Conservation (phyloP, 495 filamentous ascomycete genomes). For the Aspergillus coremiiformis region DNA sequence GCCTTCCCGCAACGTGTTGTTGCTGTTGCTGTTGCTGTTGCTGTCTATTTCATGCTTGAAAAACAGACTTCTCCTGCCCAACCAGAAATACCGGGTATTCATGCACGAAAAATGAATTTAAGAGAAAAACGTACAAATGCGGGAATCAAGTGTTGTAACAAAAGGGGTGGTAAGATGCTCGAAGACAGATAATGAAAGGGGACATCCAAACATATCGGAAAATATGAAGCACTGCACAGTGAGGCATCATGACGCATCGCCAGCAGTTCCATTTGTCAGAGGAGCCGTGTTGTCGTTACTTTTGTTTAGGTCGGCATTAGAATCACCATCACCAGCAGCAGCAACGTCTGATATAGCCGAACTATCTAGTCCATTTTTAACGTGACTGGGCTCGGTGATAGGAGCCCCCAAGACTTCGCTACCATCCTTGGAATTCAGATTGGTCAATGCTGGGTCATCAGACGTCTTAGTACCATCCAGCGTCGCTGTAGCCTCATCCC, state of each 20-base stretch:
- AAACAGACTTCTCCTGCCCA: background rate
- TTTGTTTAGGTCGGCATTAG: conserved; percentile 7
- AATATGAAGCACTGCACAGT: too few species aligned
- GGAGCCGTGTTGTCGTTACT: conserved; percentile 10
- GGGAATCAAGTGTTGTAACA: background rate
- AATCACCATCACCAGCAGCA: conserved; percentile 1
- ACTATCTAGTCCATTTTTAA: conserved; percentile 5
- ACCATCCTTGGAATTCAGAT: conserved; percentile 14
- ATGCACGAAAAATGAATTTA: background rate
- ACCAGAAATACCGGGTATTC: background rate
- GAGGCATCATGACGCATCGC: conserved; percentile 22
- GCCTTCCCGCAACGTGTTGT: too few species aligned
- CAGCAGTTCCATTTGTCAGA: conserved; percentile 30
- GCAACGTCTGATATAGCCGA: conserved; percentile 1
- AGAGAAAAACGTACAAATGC: background rate
- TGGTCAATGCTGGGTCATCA: conserved; percentile 6
- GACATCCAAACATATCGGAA: too few species aligned
- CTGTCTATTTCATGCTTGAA: background rate
- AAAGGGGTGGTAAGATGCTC: background rate
- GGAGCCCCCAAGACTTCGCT: conserved; percentile 16
- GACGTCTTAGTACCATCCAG: conserved; percentile 19
- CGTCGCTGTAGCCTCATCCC: conserved; percentile 20
- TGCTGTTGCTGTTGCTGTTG: too few species aligned
- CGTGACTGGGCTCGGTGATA: conserved; percentile 6
- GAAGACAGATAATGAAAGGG: background rate